Percentiles rank a stretch among this genome's conserved stretches.
Evolutionary conservation across 306 rosid genomes (phyloP).

Genomic region (Lathyrus sativus): DNA sequence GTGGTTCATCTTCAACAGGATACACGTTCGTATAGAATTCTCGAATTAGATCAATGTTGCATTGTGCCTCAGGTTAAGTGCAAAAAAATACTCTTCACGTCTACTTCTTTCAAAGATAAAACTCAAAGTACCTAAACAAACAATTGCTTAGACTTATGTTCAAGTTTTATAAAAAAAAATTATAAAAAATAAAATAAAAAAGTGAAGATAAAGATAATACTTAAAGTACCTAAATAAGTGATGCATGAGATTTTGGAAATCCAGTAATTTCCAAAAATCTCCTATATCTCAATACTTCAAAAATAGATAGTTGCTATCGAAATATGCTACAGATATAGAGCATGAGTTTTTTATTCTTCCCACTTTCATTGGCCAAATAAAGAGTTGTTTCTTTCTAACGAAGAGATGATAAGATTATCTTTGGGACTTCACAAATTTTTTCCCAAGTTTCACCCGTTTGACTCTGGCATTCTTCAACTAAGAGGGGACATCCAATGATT

Average conservation of each 20-base stretch:
- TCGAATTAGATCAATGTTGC: too few relatives aligned
- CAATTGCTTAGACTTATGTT: too few relatives aligned
- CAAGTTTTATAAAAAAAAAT: too few relatives aligned
- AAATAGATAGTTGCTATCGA: neutral
- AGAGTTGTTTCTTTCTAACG: too few relatives aligned
- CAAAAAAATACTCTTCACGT: too few relatives aligned
- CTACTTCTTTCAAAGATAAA: too few relatives aligned
- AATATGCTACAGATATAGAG: neutral
- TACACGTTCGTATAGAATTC: too few relatives aligned
- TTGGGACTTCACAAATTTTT: slow-evolving; percentile 22
- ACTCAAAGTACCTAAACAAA: too few relatives aligned
- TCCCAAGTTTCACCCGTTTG: neutral
- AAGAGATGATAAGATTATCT: too few relatives aligned
- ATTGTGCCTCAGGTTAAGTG: too few relatives aligned
- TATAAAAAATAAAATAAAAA: too few relatives aligned
- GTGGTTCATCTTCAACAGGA: too few relatives aligned
- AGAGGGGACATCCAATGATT: neutral
- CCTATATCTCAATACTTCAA: neutral
- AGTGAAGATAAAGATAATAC: neutral
- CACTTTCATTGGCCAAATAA: neutral
- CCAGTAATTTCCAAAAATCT: neutral
- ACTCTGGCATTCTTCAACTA: neutral
- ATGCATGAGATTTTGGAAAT: neutral
- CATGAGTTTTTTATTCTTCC: neutral
- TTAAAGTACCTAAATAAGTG: neutral